Base-by-base conservation (phyloP, 352 stramenopile genomes). In the Pythium phragmitis region DNA sequence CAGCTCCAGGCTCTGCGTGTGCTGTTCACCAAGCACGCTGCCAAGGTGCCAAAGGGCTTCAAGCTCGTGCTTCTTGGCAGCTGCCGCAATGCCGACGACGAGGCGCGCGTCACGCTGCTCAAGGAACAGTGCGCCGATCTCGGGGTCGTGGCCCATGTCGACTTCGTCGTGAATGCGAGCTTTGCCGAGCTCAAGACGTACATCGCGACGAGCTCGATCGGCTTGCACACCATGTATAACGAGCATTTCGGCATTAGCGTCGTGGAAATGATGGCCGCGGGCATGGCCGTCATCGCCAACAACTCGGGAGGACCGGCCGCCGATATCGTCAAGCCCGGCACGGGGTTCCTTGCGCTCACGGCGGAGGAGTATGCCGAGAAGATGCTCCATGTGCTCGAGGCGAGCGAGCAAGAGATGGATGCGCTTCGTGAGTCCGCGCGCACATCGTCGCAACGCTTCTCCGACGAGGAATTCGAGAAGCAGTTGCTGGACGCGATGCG, bases 231-330 rank as follows among this genome's bases (percentile, higher is more conserved):
- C 14, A 99, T 99, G 98, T 98, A 96, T 82, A 99, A 99, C 61
- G 98, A 99, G 75, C 98, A 99, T 77, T 99, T 99, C 84, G 98
- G 98, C 8, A 99, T 99, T 73, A 97, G 96, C 51, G 96, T 99
- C 34, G 98, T 99, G 45, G 98, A 99, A 82, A 99, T 99, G 96
- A 99, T 99, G 95, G 92, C 97, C 9, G 94, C 97, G 2, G 97
- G 97, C 12, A 75, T 99, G 57, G 75, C 99, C 1, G 85, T 96
- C 0, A 77, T 99, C 7, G 98, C 97, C 6, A 98, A 99, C 78
- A 91, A 99, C 70, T 99, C 93, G 7, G 98, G 97, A 43, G 98
- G 98, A 0, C 98, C 98, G 1, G 89, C 96, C 52, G 81, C 80
- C 13, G 96, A 98, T 60, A 98, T 99, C 63, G 85, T 98, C 4